These are phyloP conservation scores for Diaporthe nobilis DNA, from an alignment of 2,329 filamentous ascomycete species.

Conservation along the genomic window DNA sequence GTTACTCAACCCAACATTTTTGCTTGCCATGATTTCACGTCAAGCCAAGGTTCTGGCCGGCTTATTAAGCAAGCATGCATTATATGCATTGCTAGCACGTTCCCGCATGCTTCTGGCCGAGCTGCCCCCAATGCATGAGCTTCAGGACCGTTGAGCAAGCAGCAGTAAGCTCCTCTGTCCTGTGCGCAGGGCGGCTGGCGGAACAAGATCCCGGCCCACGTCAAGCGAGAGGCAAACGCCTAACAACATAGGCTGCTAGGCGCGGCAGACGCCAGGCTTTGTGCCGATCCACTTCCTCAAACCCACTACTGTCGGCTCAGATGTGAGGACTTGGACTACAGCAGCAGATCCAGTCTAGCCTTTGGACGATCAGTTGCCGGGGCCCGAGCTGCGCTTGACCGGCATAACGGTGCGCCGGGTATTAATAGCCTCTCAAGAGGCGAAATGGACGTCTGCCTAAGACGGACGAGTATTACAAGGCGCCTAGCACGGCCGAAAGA, in stretches of 20 bases:
- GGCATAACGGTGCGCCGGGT: constrained; percentile 7
- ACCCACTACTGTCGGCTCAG: constrained; percentile 15
- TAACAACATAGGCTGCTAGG: background rate
- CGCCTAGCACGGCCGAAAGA: constrained; percentile 2
- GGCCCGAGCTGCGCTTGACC: background rate
- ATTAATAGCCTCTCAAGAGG: constrained; percentile 28
- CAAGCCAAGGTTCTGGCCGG: background rate
- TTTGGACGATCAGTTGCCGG: background rate
- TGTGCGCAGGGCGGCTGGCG: background rate
- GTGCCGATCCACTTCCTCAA: background rate
- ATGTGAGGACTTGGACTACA: background rate
- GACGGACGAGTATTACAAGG: background rate
- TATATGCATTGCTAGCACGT: background rate
- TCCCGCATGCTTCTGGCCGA: background rate
- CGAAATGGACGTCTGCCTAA: constrained; percentile 6
- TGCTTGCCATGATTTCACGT: background rate
- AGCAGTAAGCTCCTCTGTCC: background rate
- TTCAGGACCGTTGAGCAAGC: background rate
- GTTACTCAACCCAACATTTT: background rate
- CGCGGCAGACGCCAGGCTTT: background rate
- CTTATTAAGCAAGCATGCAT: background rate
- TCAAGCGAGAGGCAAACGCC: background rate
- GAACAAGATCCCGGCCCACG: background rate
- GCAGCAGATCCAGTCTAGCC: background rate
- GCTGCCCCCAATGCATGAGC: background rate